Evolutionary conservation across 139 green algal species (phyloP), one percentile per base, ranked within the genome.

Genomic region (Volvox africanus): DNA sequence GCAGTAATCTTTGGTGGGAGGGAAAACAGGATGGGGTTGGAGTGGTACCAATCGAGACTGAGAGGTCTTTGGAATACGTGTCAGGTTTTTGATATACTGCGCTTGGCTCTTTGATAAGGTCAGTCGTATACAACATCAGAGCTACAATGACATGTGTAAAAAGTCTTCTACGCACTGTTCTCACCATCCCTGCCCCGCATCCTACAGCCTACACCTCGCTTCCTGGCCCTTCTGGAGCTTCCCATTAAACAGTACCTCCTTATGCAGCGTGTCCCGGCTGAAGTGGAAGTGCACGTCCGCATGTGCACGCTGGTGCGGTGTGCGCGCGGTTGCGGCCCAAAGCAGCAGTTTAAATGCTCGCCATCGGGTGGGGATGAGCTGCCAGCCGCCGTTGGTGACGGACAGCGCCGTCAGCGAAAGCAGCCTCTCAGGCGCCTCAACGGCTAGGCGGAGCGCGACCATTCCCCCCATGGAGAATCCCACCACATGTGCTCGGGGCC

Each of bases 381-480:
- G 92, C 80, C 77, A 95, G 65, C 93, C 91, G 32, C 93, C 93
- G 21, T 78, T 89, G 22, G 94, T 94, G 22, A 89, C 87, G 50
- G 76, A 88, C 61, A 94, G 82, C 62, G 81, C 61, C 28, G 80
- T 82, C 37, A 88, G 80, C 6, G 65, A 88, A 16, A 17, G 26
- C 16, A 95, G 67, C 22, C 86, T 61, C 22, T 95, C 61, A 0
- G 94, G 93, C 14, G 68, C 67, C 61, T 79, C 36, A 1, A 73
- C 89, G 17, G 94, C 95, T 44, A 97, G 75, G 86, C 92, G 88
- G 17, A 73, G 85, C 1, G 92, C 92, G 22, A 97, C 88, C 95
- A 97, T 97, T 36, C 91, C 95, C 14, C 95, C 95, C 95, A 97
- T 97, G 44, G 88, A 94, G 91, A 96, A 95, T 1, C 95, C 95